Conservation (phyloP, 257 asterid species). For the Forsythia viridissima region DNA sequence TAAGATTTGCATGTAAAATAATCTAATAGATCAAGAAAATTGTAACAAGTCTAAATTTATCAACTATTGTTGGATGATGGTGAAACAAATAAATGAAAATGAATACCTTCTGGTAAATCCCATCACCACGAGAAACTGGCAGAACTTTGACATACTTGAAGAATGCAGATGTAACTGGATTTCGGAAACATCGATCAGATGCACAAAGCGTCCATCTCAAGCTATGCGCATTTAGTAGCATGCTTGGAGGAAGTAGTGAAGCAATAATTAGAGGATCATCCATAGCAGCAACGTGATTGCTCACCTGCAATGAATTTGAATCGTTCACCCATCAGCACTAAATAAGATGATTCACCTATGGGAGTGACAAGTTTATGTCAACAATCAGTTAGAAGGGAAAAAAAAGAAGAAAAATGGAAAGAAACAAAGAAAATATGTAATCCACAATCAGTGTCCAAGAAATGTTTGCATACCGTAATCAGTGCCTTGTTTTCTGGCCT, state of each 20-base stretch:
- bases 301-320: constrained; percentile 51
- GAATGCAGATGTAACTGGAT: constrained; percentile 78
- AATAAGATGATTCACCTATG: constrained; percentile 6
- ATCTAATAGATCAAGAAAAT: neutral
- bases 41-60: neutral
- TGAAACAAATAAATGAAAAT: neutral
- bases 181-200: constrained; percentile 85
- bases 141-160: constrained; percentile 85
- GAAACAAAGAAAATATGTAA: neutral
- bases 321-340: neutral
- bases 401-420: neutral
- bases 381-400: neutral
- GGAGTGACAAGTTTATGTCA: neutral
- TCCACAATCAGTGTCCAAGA: constrained; percentile 14
- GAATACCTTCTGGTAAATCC: constrained; percentile 84
- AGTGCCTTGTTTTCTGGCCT: constrained; percentile 69
- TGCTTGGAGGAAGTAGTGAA: constrained; percentile 72
- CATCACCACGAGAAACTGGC: constrained; percentile 88
- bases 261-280: constrained; percentile 90
- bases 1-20: neutral
- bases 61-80: constrained; percentile 11
- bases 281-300: constrained; percentile 92
- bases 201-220: constrained; percentile 96
- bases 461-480: constrained; percentile 58
- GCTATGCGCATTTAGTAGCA: constrained; percentile 67